Evolutionary conservation across 1,284 basidiomycete genomes (phyloP).

Genomic region (Phenoliferia sp.): DNA sequence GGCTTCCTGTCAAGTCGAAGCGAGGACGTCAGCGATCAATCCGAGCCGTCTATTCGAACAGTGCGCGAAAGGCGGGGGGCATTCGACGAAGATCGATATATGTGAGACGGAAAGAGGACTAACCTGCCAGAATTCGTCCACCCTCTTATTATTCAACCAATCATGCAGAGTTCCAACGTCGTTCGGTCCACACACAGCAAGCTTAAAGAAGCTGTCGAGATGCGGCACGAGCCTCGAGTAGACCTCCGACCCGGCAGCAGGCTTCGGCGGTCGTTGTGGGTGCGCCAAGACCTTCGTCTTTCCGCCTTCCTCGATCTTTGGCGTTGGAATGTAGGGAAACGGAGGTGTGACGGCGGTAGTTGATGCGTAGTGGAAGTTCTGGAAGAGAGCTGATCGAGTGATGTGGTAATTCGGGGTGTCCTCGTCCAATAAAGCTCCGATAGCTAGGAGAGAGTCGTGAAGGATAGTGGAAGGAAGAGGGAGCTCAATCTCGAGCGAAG

Average conservation of each 20-base stretch:
- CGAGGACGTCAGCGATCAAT: no score
- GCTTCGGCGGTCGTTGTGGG: conserved; percentile 55
- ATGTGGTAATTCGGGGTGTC: conserved; percentile 13
- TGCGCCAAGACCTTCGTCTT: conserved; percentile 40
- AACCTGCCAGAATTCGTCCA: conserved; percentile 50
- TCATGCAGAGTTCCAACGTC: conserved; percentile 50
- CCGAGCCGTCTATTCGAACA: no score
- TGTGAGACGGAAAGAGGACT: background rate
- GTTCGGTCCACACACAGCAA: conserved; percentile 49
- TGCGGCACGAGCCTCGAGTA: conserved; percentile 52
- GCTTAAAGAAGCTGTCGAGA: conserved; percentile 48
- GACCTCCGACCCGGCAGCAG: conserved; percentile 47
- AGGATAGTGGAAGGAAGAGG: conserved; percentile 21
- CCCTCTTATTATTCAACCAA: conserved; percentile 55
- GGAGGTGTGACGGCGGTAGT: conserved; percentile 6
- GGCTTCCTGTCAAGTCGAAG: conserved; percentile 42
- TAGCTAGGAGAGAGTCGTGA: conserved; percentile 13
- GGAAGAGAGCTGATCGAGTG: conserved; percentile 25
- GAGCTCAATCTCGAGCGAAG: conserved; percentile 12
- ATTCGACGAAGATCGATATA: background rate
- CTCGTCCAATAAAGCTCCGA: conserved; percentile 12
- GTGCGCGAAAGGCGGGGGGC: no score
- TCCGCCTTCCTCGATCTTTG: background rate
- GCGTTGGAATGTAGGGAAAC: conserved; percentile 16
- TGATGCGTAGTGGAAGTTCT: conserved; percentile 24